phyloP scores from a whole-genome alignment of 139 green algal genomes.

The Chlorella ohadii region DNA sequence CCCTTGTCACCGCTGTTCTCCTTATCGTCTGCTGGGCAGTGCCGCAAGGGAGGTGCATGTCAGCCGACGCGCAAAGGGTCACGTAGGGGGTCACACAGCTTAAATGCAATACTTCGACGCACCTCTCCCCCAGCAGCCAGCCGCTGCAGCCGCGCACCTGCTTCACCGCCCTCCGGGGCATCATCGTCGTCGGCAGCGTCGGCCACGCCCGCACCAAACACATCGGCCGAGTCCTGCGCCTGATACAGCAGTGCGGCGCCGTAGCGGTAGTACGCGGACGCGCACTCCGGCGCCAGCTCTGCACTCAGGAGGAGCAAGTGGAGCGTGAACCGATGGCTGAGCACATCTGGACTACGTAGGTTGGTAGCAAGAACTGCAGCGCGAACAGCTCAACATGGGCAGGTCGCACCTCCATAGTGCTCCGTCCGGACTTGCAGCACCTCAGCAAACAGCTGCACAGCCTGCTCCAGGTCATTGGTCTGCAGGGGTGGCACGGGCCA shows the following conservation, averaged over 20 bases:
- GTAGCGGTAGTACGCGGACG: slow-evolving; percentile 74
- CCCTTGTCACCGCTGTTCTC: slow-evolving; percentile 45
- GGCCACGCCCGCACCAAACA: slow-evolving; percentile 54
- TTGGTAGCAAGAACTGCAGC: too few relatives aligned
- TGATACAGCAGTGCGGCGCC: slow-evolving; percentile 72
- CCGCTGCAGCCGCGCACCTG: not conserved
- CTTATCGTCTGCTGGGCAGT: slow-evolving; percentile 30
- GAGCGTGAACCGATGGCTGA: too few relatives aligned
- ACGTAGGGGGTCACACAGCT: too few relatives aligned
- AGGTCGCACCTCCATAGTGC: slow-evolving; percentile 61
- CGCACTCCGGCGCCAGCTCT: slow-evolving; percentile 66
- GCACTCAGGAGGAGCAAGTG: not conserved
- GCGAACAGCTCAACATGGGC: too few relatives aligned
- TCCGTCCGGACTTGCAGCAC: slow-evolving; percentile 48
- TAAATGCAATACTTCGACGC: too few relatives aligned
- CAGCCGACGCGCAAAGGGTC: too few relatives aligned
- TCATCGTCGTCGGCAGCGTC: slow-evolving; percentile 34
- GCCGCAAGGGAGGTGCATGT: too few relatives aligned
- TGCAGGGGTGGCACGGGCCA: slow-evolving; percentile 17
- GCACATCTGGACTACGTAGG: too few relatives aligned
- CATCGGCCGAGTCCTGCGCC: slow-evolving; percentile 67
- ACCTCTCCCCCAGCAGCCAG: too few relatives aligned
- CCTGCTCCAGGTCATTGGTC: slow-evolving; percentile 57
- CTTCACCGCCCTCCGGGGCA: not conserved
- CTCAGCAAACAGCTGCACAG: slow-evolving; percentile 59